These are phyloP conservation scores for Ogataea zsoltii DNA, from an alignment of 805 yeast species.

Conservation along the genomic window DNA sequence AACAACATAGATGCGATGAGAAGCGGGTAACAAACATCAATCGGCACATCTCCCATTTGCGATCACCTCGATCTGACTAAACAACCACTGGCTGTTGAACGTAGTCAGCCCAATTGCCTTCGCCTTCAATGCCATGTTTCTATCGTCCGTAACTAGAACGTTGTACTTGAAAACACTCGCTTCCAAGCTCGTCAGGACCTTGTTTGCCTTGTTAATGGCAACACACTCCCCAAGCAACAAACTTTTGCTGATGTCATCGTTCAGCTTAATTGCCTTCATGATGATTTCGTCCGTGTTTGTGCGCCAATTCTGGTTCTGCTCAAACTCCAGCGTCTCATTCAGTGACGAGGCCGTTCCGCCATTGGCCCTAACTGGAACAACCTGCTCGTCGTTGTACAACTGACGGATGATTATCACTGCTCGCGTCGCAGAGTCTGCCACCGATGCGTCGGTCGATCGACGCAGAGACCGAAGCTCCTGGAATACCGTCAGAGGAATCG, in stretches of 20 bases:
- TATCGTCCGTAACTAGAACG: constrained; percentile 70
- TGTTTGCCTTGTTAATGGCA: constrained; percentile 24
- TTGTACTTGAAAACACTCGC: constrained; percentile 54
- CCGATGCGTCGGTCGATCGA: constrained; percentile 68
- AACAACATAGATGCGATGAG: too few relatives aligned
- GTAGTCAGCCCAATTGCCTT: constrained; percentile 55
- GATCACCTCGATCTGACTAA: constrained; percentile 48
- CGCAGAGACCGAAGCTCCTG: constrained; percentile 74
- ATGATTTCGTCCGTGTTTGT: constrained; percentile 71
- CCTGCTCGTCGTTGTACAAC: constrained; percentile 53
- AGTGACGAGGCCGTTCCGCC: constrained; percentile 68
- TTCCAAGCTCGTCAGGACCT: constrained; percentile 34
- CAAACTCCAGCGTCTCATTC: constrained; percentile 74
- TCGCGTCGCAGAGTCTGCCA: constrained; percentile 78
- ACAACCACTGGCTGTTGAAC: constrained; percentile 62
- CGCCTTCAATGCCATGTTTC: constrained; percentile 68
- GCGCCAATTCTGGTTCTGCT: constrained; percentile 71
- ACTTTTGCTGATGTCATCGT: constrained; percentile 33
- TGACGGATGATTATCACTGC: constrained; percentile 76
- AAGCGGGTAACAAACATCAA: too few relatives aligned
- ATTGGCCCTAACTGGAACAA: constrained; percentile 64
- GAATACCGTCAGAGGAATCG: constrained; percentile 73
- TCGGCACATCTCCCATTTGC: constrained; percentile 55
- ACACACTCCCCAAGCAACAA: constrained; percentile 28
- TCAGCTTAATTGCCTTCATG: constrained; percentile 46